Percentiles rank a stretch among this genome's conserved stretches.
Conservation (phyloP, 768 basidiomycete species). For the Amanita thiersii region DNA sequence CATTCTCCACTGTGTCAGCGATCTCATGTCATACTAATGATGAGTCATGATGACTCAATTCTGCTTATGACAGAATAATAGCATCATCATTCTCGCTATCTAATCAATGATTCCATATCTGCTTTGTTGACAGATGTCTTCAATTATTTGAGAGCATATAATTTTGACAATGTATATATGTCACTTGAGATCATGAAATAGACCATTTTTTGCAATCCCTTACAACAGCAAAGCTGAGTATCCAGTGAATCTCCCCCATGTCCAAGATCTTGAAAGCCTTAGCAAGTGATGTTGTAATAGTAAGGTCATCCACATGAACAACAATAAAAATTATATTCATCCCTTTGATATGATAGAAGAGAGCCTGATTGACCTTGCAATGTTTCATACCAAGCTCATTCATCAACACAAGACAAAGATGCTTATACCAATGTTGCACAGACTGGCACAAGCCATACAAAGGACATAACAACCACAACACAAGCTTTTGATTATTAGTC, state of each 20-base stretch:
- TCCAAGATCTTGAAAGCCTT: slow-evolving; percentile 12
- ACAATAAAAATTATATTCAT: slow-evolving; percentile 14
- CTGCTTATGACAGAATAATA: too few relatives aligned
- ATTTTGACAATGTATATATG: slow-evolving; percentile 28
- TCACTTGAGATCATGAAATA: slow-evolving; percentile 21
- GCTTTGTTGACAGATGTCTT: too few relatives aligned
- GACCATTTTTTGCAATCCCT: slow-evolving; percentile 15
- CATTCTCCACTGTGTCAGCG: too few relatives aligned
- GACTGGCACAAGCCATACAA: slow-evolving; percentile 26
- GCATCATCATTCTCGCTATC: too few relatives aligned
- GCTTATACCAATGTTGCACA: slow-evolving; percentile 20
- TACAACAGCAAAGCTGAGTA: slow-evolving; percentile 24
- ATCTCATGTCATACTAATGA: too few relatives aligned
- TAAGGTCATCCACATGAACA: slow-evolving; percentile 20
- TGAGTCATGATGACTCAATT: too few relatives aligned
- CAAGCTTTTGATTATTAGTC: slow-evolving; percentile 1
- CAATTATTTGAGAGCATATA: too few relatives aligned
- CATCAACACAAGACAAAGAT: slow-evolving; percentile 14
- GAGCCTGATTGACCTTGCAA: slow-evolving; percentile 15
- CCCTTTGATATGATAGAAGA: slow-evolving; percentile 14
- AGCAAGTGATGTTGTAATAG: slow-evolving; percentile 11
- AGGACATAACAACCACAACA: slow-evolving; percentile 13
- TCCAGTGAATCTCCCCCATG: slow-evolving; percentile 13
- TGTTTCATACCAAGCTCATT: slow-evolving; percentile 13
- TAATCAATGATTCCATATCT: too few relatives aligned